phyloP scores from a whole-genome alignment of 1,139 yeast species.

The Debaryomyces nepalensis region DNA sequence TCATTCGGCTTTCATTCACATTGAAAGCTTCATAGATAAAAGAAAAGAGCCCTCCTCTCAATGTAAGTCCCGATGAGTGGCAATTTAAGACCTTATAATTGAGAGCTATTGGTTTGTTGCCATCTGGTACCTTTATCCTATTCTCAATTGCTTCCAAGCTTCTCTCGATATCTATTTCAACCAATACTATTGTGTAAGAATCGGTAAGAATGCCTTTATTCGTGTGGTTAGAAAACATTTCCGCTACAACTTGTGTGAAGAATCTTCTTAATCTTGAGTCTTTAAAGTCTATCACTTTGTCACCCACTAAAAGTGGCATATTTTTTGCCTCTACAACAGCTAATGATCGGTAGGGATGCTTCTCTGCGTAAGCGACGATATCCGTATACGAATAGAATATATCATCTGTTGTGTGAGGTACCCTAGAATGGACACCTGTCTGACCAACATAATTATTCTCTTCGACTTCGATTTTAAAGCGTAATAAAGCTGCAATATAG shows the following conservation, averaged over 20 bases:
- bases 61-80: slow-evolving; percentile 1
- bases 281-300: not conserved
- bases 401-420: slow-evolving; percentile 3
- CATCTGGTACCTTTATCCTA: not conserved
- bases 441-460: slow-evolving; percentile 1
- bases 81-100: slow-evolving; percentile 5
- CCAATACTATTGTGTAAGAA: slow-evolving; percentile 7
- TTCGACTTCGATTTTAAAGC: not conserved
- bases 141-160: not conserved
- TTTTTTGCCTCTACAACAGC: slow-evolving; percentile 9
- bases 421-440: slow-evolving; percentile 3
- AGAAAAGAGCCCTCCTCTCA: slow-evolving; percentile 1
- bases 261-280: not conserved
- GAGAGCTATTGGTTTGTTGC: slow-evolving; percentile 3
- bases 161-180: slow-evolving; percentile 8
- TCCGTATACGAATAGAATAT: slow-evolving; percentile 2
- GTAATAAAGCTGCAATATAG: not conserved
- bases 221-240: slow-evolving; percentile 5
- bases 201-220: slow-evolving; percentile 6
- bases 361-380: not conserved
- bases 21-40: slow-evolving; percentile 3
- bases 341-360: not conserved
- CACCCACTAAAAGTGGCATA: not conserved
- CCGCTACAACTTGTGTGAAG: slow-evolving; percentile 1
- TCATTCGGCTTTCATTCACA: not conserved